Base-by-base conservation (phyloP, 2,329 filamentous ascomycete species). In the Aspergillus sp. region DNA sequence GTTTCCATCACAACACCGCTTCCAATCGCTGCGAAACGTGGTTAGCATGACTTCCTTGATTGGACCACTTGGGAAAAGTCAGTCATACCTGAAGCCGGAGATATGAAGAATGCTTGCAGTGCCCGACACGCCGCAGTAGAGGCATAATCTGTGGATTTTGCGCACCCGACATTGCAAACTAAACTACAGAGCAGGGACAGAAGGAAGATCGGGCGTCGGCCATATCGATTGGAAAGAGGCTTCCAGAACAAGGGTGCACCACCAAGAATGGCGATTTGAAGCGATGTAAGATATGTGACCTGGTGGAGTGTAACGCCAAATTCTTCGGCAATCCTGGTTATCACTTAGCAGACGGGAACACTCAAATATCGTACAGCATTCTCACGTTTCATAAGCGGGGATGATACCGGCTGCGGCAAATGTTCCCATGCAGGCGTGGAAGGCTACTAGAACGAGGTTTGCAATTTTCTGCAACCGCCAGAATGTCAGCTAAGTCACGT, bases 1-100 rank as follows among this genome's bases (percentile, higher is more conserved):
- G 81, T 84, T 67, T 87, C 85, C 17, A 82, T 81, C 3, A 87
- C 85, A 8, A 87, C 83, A 0, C 79, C 84, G 68, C 83, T 85
- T 25, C 85, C 85, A 54, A 87, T 84, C 0, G 82, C 80, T 67
- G 19, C 7, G 38, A 52, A 34, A 38, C 1, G 22, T 5, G n/a
- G 38, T 65, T 51, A 65, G 63, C 55, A 49, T 2, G 4, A 17
- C 9, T 23, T 8, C 8, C 17, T 15, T 13, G 19, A 25, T 23
- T n/a, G 13, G 25, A 13, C 22, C 3, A 7, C 17, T 3, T 28
- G 7, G n/a, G 5, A 38, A 38, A 9, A 13, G 48, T 7, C 22
- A 13, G n/a, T 19, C 63, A 46, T 66, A 68, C 66, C 64, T 15
- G 76, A 78, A 0, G 84, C 81, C 6, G 85, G 85, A 17, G 78